Conservation (phyloP, 2,329 filamentous ascomycete species). For the Pyrenophora teres region DNA sequence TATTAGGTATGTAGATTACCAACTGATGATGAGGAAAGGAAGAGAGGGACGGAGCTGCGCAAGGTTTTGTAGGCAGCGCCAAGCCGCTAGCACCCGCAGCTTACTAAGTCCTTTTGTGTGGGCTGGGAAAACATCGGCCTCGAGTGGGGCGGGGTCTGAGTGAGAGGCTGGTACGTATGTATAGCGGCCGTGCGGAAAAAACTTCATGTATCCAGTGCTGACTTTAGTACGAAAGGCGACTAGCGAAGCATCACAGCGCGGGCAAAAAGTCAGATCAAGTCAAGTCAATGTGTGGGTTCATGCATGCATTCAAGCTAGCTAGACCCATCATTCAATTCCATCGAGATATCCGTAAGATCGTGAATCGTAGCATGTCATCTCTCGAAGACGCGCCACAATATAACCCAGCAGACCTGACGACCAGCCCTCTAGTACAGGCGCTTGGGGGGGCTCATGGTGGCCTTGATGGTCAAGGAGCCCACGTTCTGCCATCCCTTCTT, state of each 20-base stretch:
- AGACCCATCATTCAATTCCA: slow-evolving; percentile 27
- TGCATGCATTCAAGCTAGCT: slow-evolving; percentile 42
- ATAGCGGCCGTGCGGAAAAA: background rate
- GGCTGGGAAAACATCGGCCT: background rate
- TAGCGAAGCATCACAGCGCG: background rate
- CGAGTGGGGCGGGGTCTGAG: background rate
- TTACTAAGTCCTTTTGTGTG: no score
- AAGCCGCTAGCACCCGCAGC: background rate
- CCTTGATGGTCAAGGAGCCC: slow-evolving; percentile 99
- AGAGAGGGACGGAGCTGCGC: slow-evolving; percentile 27
- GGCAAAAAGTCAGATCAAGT: background rate
- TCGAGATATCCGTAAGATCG: slow-evolving; percentile 27
- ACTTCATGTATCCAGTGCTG: no score
- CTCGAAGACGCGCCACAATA: slow-evolving; percentile 21
- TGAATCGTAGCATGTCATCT: slow-evolving; percentile 22
- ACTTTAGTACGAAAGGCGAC: no score
- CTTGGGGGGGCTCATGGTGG: slow-evolving; percentile 98
- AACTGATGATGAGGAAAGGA: slow-evolving; percentile 44
- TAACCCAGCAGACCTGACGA: slow-evolving; percentile 21
- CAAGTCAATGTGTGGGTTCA: slow-evolving; percentile 25
- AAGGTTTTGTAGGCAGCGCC: slow-evolving; percentile 26
- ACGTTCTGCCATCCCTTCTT: slow-evolving; percentile 99
- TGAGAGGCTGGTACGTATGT: background rate
- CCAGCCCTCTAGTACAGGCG: slow-evolving; percentile 79
- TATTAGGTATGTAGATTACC: slow-evolving; percentile 41